phyloP scores from a whole-genome alignment of 495 filamentous ascomycete genomes.

The Hypoxylon lienhwacheense region DNA sequence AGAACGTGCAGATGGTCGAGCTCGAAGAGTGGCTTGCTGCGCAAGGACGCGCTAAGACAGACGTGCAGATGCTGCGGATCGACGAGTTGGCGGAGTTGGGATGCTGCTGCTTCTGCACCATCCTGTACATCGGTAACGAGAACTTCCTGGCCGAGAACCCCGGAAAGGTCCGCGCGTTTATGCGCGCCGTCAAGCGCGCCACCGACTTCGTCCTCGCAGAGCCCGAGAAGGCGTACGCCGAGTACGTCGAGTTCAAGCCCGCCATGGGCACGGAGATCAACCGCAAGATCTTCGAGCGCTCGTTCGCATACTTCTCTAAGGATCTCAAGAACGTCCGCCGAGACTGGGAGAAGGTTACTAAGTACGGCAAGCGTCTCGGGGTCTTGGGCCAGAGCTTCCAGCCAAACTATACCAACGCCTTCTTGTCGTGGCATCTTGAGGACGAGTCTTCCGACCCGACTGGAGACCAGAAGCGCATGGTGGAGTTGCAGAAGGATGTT shows the following conservation, averaged over 20 bases:
- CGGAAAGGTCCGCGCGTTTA: constrained; percentile 60
- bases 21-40: constrained; percentile 66
- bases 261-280: constrained; percentile 66
- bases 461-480: constrained; percentile 70
- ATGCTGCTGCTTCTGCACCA: constrained; percentile 76
- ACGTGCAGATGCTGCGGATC: constrained; percentile 73
- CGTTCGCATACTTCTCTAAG: constrained; percentile 68
- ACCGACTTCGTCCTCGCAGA: constrained; percentile 67
- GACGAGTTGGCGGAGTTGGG: constrained; percentile 71
- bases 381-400: constrained; percentile 59
- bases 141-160: constrained; percentile 62
- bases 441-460: constrained; percentile 61
- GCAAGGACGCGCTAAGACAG: constrained; percentile 60
- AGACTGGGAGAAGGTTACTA: constrained; percentile 71
- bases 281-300: constrained; percentile 72
- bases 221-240: constrained; percentile 59
- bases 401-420: constrained; percentile 70
- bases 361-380: constrained; percentile 66
- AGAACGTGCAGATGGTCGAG: constrained; percentile 76
- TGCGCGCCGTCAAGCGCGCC: constrained; percentile 65
- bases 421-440: constrained; percentile 62
- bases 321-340: constrained; percentile 70
- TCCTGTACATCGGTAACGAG: constrained; percentile 70
- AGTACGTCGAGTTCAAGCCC: constrained; percentile 69
- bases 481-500: constrained; percentile 59